Evolutionary conservation across 164 flowering plant species (phyloP).

Genomic region (Vitis labrusca): DNA sequence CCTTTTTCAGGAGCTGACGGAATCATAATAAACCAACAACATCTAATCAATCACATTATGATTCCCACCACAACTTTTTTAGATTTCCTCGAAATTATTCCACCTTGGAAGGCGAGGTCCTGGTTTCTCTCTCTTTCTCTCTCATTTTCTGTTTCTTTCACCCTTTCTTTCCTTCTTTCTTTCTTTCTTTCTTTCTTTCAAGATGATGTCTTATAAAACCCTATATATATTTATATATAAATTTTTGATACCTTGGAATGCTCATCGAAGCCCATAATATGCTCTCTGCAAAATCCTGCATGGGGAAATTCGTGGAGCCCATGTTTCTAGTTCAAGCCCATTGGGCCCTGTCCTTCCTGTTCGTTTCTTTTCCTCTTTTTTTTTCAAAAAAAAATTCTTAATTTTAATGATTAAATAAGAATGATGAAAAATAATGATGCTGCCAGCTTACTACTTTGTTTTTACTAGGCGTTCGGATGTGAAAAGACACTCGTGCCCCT

Average conservation of each 20-base stretch:
- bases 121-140: neutral
- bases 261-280: constrained; percentile 10
- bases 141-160: neutral
- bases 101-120: constrained; percentile 14
- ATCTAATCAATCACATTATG: constrained; percentile 11
- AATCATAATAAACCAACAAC: constrained; percentile 1
- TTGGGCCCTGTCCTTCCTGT: neutral
- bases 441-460: too few species aligned
- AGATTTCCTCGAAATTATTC: constrained; percentile 13
- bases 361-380: neutral
- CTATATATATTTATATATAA: neutral
- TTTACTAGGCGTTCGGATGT: too few species aligned
- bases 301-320: constrained; percentile 6
- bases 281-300: constrained; percentile 7
- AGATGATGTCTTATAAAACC: neutral
- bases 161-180: neutral
- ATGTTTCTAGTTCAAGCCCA: constrained; percentile 11
- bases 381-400: too few species aligned
- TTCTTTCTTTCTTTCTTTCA: too few species aligned
- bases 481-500: too few species aligned
- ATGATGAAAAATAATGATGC: too few species aligned
- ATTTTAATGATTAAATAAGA: too few species aligned
- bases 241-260: constrained; percentile 9
- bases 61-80: neutral
- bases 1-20: constrained; percentile 8